Conservation (phyloP, 306 rosid species). For the Coriaria nepalensis region DNA sequence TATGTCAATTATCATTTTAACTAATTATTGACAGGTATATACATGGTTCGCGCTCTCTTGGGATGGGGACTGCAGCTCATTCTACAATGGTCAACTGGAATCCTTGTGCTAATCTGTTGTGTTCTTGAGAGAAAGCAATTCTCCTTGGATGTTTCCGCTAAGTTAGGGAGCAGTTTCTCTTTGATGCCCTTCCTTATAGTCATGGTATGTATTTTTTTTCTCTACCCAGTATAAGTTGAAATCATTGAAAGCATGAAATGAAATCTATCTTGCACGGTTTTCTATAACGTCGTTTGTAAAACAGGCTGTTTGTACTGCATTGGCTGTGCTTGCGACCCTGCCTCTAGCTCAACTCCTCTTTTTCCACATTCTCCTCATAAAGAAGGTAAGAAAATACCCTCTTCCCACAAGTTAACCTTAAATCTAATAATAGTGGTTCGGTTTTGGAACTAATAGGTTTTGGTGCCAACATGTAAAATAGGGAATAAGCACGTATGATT, state of each 20-base stretch:
- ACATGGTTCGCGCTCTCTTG: slow-evolving; percentile 67
- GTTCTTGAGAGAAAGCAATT: slow-evolving; percentile 66
- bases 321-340: slow-evolving; percentile 91
- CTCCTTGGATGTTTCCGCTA: slow-evolving; percentile 51
- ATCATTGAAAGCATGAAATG: neutral
- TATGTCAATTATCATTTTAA: slow-evolving; percentile 55
- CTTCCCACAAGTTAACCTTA: neutral
- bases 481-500: slow-evolving; percentile 98
- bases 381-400: slow-evolving; percentile 40
- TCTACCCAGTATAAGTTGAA: neutral
- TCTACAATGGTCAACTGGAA: slow-evolving; percentile 95
- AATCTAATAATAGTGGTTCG: neutral
- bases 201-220: slow-evolving; percentile 46
- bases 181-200: slow-evolving; percentile 70
- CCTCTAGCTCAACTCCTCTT: slow-evolving; percentile 93
- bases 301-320: slow-evolving; percentile 71
- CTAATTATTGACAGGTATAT: slow-evolving; percentile 74
- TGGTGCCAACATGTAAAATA: slow-evolving; percentile 11
- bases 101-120: slow-evolving; percentile 80
- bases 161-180: slow-evolving; percentile 95
- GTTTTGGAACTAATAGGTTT: too few species aligned
- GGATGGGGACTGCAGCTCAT: slow-evolving; percentile 99
- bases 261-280: neutral
- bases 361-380: slow-evolving; percentile 89
- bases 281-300: slow-evolving; percentile 4